These are phyloP conservation scores for Chlorella sp. DNA, from an alignment of 139 green algal species.

Conservation along the genomic window DNA sequence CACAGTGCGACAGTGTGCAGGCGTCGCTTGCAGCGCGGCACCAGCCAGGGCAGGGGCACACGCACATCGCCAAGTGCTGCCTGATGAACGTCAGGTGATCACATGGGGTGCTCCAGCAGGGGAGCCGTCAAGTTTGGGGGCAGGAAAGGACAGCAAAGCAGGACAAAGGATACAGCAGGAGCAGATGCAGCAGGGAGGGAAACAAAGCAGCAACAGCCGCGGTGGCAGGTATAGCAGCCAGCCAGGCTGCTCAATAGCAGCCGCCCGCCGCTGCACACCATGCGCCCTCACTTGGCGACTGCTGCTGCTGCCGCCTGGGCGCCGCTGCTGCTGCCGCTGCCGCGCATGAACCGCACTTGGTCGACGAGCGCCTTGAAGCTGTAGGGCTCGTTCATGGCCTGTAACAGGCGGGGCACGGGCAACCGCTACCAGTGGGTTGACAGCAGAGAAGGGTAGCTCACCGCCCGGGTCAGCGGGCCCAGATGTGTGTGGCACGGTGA, in stretches of 20 bases:
- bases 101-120: too few relatives aligned
- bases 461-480: too few relatives aligned
- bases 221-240: neutral
- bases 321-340: conserved; percentile 29
- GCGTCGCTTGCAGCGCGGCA: too few relatives aligned
- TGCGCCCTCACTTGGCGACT: neutral
- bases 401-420: too few relatives aligned
- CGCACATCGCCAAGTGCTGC: too few relatives aligned
- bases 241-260: neutral
- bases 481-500: too few relatives aligned
- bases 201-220: neutral
- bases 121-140: neutral
- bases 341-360: conserved; percentile 86
- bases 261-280: neutral
- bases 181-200: neutral
- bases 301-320: neutral
- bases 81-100: too few relatives aligned
- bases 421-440: too few relatives aligned
- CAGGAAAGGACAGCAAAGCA: neutral
- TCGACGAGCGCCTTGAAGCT: conserved; percentile 95
- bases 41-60: too few relatives aligned
- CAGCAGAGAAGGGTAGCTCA: too few relatives aligned
- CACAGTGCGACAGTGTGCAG: too few relatives aligned
- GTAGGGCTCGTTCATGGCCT: conserved; percentile 90
- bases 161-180: neutral